Base-by-base conservation (phyloP, 2,329 filamentous ascomycete genomes). In the Aspergillus candidus region DNA sequence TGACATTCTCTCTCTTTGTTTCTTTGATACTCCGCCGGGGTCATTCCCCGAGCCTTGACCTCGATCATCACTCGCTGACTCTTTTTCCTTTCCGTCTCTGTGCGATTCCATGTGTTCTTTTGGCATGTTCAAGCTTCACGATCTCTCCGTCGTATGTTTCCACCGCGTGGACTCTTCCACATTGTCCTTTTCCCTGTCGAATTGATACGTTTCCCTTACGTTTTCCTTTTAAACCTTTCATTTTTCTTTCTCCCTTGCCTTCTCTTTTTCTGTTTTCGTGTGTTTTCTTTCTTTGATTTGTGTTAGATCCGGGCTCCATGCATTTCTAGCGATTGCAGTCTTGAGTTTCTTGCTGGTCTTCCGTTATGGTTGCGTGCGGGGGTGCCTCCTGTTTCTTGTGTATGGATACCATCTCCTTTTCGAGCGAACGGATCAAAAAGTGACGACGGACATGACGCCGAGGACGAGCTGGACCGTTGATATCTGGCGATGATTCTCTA, bases 281-380 rank as follows among this genome's bases (percentile, higher is more conserved):
- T 10, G 22, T 27, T 8, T 40, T 48, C 43, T 48, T 8, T 40
- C 46, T 42, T 48, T 49, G 48, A 33, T 49, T 44, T 40, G 44
- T 45, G 44, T 48, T 56, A 56, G 51, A 57, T 57, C 53, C 49
- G 51, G 54, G 47, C 50, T 46, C 41, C 44, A 49, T 57, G 55
- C 56, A 57, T 57, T 50, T 47, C 52, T 54, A 57, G 54, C 55
- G 55, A 43, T 50, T 52, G 29, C 22, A 8, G 22, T 27, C 22
- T 7, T 27, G 22, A 7, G 22, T 44, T 43, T 33, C 39, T 35
- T 46, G 12, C 35, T 43, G 35, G 35, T 41, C 35, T 42, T 32
- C 37, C 43, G 31, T 45, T 45, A 32, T 34, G 31, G 44, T 36
- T 48, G 39, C 38, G 38, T 44, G 38, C 30, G 34, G 35, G 40